Base-by-base conservation (phyloP, 805 yeast species). In the Candida pseudoglaebosa region DNA sequence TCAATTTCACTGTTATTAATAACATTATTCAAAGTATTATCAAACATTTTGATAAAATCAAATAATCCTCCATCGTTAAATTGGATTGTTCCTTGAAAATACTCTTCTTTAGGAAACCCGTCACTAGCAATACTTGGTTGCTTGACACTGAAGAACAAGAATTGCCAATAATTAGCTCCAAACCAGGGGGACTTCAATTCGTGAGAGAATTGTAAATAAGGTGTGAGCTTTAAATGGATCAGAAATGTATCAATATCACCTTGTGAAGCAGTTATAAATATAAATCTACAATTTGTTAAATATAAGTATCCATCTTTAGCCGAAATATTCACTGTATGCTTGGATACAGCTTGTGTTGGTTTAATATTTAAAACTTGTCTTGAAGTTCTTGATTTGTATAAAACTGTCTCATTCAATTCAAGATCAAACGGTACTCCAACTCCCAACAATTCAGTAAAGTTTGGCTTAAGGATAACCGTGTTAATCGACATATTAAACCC, bases 21-120 rank as follows among this genome's bases (percentile, higher is more conserved):
- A 2, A 49, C 56, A 39, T 68, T 67, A 24, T 67, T 60, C 21
- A 70, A 44, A 9, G 57, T 51, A 5, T 34, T 36, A 28, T 66
- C 59, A 24, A 75, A 58, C 5, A 42, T 28, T 12, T 62, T 62
- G 8, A 59, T 55, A 48, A 73, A 75, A 4, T 57, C 58, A 39
- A 66, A 64, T 5, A 73, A 54, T 0, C 80, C 81, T 2, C 80
- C 79, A 28, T 70, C 74, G 28, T 59, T 66, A 49, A 75, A 75
- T 18, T 53, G 53, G 4, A 74, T 40, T 5, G 46, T 48, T 1
- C 71, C 68, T 28, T 54, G 48, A 56, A 67, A 71, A 44, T 60
- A 62, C 24, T 65, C 61, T 18, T 61, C 45, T 30, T 54, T 55
- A 2, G 73, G 71, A 26, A 66, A 59, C 1, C 73, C 71, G 41